These are phyloP conservation scores for Candida freyschussii DNA, from an alignment of 1,139 yeast genomes.

Conservation along the genomic window DNA sequence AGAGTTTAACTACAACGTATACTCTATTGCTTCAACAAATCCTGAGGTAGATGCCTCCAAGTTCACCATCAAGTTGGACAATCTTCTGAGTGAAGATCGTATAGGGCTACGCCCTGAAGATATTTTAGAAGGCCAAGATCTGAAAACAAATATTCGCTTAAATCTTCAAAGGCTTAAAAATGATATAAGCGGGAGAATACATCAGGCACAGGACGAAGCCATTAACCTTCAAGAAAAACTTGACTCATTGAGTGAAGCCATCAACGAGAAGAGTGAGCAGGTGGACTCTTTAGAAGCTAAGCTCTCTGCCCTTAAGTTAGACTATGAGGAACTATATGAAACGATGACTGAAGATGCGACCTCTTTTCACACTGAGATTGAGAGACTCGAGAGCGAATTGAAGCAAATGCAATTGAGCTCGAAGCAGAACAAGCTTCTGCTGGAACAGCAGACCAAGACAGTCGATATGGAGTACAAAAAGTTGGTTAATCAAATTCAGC, in stretches of 20 bases:
- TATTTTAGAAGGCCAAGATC: slow-evolving; percentile 33
- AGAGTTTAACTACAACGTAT: slow-evolving; percentile 52
- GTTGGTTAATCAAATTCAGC: slow-evolving; percentile 41
- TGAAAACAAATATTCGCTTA: slow-evolving; percentile 19
- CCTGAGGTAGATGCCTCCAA: slow-evolving; percentile 29
- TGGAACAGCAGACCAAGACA: slow-evolving; percentile 54
- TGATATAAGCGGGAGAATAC: slow-evolving; percentile 43
- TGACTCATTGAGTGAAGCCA: slow-evolving; percentile 50
- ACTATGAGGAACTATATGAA: slow-evolving; percentile 55
- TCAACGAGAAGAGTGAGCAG: slow-evolving; percentile 52
- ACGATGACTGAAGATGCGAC: slow-evolving; percentile 51
- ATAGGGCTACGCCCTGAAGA: slow-evolving; percentile 41
- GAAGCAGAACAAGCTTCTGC: slow-evolving; percentile 49
- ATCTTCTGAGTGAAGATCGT: slow-evolving; percentile 25
- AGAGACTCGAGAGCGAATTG: slow-evolving; percentile 58
- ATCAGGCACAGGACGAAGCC: slow-evolving; percentile 54
- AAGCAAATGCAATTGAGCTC: slow-evolving; percentile 47
- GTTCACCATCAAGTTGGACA: slow-evolving; percentile 36
- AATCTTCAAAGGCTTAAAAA: slow-evolving; percentile 42
- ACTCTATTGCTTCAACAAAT: slow-evolving; percentile 36
- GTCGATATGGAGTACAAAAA: slow-evolving; percentile 53
- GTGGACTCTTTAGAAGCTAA: slow-evolving; percentile 58
- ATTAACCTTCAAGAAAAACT: slow-evolving; percentile 55
- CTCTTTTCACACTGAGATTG: slow-evolving; percentile 59
- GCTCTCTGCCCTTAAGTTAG: slow-evolving; percentile 47